Evolutionary conservation across 73 alveolate genomes (phyloP).

Genomic region (Tetrahymena elliotti): DNA sequence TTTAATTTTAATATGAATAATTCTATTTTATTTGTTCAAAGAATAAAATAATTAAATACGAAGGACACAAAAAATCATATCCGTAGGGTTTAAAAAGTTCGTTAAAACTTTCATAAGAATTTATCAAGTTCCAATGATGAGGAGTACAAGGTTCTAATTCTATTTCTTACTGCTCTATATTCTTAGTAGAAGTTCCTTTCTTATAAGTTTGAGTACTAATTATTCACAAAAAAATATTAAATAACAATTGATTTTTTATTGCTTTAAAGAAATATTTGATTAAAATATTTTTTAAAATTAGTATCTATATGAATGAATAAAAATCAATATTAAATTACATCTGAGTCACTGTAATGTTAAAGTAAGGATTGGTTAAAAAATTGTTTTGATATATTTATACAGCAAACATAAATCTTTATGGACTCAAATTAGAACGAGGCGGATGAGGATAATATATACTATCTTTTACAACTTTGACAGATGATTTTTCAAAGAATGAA

Average conservation of each 20-base stretch:
- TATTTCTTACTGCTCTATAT: neutral
- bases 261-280: neutral
- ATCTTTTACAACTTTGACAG: neutral
- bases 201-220: neutral
- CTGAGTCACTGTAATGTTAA: neutral
- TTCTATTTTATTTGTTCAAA: neutral
- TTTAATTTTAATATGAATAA: neutral
- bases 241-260: too few species aligned
- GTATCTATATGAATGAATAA: too few species aligned
- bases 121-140: neutral
- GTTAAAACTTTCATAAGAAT: neutral
- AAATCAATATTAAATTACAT: neutral
- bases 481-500: neutral
- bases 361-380: neutral
- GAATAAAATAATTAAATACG: neutral
- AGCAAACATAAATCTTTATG: neutral
- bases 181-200: neutral
- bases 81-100: neutral
- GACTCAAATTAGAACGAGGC: neutral
- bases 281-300: too few species aligned
- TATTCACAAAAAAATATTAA: neutral
- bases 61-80: neutral
- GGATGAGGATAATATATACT: neutral
- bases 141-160: neutral
- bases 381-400: neutral